Percentiles rank a stretch among this genome's conserved stretches.
phyloP scores from a whole-genome alignment of 345 rosid species.

The Gossypium stocksii region DNA sequence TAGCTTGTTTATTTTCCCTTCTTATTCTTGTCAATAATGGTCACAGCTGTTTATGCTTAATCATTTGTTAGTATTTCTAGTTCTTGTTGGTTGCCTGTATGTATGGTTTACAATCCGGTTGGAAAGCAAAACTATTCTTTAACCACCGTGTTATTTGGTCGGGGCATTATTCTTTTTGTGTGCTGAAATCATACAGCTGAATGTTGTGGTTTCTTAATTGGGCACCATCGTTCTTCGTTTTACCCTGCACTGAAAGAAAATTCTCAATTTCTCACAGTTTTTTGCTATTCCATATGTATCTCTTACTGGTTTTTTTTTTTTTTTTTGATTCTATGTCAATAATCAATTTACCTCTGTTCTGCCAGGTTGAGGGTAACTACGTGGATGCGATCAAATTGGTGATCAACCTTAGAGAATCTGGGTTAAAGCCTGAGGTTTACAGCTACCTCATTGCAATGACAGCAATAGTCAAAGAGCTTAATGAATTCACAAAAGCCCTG shows the following conservation, averaged over 20 bases:
- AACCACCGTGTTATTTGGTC: background rate
- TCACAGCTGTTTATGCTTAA: background rate
- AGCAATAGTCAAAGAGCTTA: conserved; percentile 88
- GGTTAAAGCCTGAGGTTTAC: conserved; percentile 77
- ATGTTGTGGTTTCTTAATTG: background rate
- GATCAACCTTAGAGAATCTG: conserved; percentile 55
- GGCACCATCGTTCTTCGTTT: background rate
- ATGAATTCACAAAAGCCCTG: conserved; percentile 63
- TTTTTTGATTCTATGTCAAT: background rate
- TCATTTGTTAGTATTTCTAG: background rate
- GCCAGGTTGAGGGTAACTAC: conserved; percentile 81
- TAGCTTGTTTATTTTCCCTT: background rate
- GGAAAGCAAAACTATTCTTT: background rate
- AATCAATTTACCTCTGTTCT: conserved; percentile 10
- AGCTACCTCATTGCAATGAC: conserved; percentile 89
- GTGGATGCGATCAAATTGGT: conserved; percentile 64
- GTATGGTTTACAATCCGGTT: background rate
- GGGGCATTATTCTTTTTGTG: background rate
- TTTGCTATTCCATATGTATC: background rate
- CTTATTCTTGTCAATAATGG: background rate
- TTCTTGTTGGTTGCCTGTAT: background rate
- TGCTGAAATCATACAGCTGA: background rate
- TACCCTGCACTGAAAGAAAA: background rate
- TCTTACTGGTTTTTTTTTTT: background rate
- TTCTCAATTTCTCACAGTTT: background rate